A percentile compares a stretch with the other conserved stretches of the same genome.
Conservation (phyloP, 768 basidiomycete species). For the Leccinum boreale region DNA sequence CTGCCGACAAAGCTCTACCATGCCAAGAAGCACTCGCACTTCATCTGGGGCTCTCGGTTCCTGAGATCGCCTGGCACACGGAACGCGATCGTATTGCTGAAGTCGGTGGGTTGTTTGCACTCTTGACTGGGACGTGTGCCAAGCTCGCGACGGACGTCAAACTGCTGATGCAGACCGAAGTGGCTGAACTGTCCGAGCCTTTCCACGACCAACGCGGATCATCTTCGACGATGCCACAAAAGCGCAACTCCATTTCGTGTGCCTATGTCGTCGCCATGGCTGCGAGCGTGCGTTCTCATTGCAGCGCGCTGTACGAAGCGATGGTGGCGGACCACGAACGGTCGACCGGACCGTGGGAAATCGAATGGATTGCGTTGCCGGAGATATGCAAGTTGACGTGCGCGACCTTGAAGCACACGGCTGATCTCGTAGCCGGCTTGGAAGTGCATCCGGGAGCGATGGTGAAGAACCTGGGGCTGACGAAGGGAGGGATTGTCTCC, state of each 20-base stretch:
- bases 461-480: slow-evolving; percentile 37
- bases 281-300: slow-evolving; percentile 39
- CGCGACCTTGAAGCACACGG: slow-evolving; percentile 37
- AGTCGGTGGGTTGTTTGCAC: slow-evolving; percentile 41
- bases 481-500: slow-evolving; percentile 40
- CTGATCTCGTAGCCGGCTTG: slow-evolving; percentile 35
- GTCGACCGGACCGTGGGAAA: slow-evolving; percentile 48
- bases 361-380: slow-evolving; percentile 48
- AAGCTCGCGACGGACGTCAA: slow-evolving; percentile 46
- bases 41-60: slow-evolving; percentile 14
- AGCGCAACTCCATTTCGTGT: slow-evolving; percentile 45
- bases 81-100: slow-evolving; percentile 45
- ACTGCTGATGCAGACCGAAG: slow-evolving; percentile 47
- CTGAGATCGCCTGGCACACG: slow-evolving; percentile 37
- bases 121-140: slow-evolving; percentile 43
- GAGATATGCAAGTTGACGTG: slow-evolving; percentile 44
- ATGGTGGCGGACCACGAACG: slow-evolving; percentile 50
- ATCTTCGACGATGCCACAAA: slow-evolving; percentile 50
- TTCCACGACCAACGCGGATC: slow-evolving; percentile 42
- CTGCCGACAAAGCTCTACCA: slow-evolving; percentile 31
- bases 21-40: slow-evolving; percentile 26
- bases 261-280: slow-evolving; percentile 45
- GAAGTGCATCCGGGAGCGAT: slow-evolving; percentile 41
- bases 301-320: slow-evolving; percentile 40
- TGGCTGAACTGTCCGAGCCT: slow-evolving; percentile 44